A percentile compares a stretch with the other conserved stretches of the same genome.
Conservation (phyloP, 2,329 filamentous ascomycete genomes). For the Paecilomyces fulvus region DNA sequence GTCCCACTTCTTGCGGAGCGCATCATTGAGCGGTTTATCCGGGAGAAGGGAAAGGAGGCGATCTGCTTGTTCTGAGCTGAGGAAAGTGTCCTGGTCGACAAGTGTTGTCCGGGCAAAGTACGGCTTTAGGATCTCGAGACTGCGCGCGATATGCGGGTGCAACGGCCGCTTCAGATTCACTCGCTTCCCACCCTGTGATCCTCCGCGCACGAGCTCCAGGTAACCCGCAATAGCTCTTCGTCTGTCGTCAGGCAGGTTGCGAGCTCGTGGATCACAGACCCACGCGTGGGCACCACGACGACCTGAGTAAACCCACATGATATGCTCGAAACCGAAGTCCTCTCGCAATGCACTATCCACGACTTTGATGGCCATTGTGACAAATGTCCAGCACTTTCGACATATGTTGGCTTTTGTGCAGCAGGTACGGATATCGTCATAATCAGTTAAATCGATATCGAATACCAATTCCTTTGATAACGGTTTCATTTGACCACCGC, state of each 20-base stretch:
- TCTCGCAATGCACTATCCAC: constrained; percentile 79
- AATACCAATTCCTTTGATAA: constrained; percentile 92
- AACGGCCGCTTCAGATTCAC: constrained; percentile 77
- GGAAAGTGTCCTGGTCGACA: constrained; percentile 78
- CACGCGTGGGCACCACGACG: constrained; percentile 95
- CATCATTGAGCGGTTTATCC: constrained; percentile 66
- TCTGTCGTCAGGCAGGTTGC: constrained; percentile 76
- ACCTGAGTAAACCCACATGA: constrained; percentile 97
- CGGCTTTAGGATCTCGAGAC: constrained; percentile 71
- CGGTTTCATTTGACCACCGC: constrained; percentile 71
- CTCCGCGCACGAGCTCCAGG: constrained; percentile 80
- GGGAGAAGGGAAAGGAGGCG: constrained; percentile 78
- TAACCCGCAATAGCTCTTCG: constrained; percentile 80
- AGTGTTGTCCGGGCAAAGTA: constrained; percentile 82
- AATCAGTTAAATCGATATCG: constrained; percentile 98
- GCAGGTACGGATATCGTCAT: constrained; percentile 93
- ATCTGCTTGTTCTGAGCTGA: constrained; percentile 58
- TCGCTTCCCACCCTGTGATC: constrained; percentile 75
- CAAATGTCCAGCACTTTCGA: constrained; percentile 89
- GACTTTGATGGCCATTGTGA: constrained; percentile 95
- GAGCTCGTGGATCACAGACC: constrained; percentile 86
- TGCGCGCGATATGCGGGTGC: constrained; percentile 81
- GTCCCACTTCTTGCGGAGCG: constrained; percentile 84
- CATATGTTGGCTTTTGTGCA: constrained; percentile 93
- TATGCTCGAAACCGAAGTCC: constrained; percentile 94